phyloP scores from a whole-genome alignment of 208 protist genomes.

The Leishmania gerbilli region DNA sequence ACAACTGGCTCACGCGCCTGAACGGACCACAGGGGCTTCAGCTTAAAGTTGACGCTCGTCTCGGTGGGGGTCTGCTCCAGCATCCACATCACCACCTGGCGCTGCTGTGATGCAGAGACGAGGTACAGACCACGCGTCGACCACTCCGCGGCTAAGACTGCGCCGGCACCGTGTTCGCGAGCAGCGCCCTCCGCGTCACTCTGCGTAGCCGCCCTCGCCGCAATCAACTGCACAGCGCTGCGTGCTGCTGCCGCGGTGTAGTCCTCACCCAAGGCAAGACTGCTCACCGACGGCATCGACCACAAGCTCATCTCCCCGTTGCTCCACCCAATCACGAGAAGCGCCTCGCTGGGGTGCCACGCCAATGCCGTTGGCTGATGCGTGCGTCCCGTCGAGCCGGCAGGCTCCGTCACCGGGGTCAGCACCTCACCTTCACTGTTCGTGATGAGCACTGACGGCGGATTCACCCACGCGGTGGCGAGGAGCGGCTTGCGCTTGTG shows the following conservation, averaged over 20 bases:
- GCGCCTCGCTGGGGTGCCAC: constrained; percentile 83
- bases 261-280: constrained; percentile 37
- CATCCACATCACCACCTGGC: constrained; percentile 67
- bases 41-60: constrained; percentile 32
- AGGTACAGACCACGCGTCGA: constrained; percentile 59
- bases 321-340: constrained; percentile 86
- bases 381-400: constrained; percentile 22
- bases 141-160: constrained; percentile 61
- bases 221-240: constrained; percentile 38
- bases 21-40: constrained; percentile 76
- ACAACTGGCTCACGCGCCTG: constrained; percentile 44
- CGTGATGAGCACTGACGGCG: constrained; percentile 72
- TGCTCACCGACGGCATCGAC: constrained; percentile 39
- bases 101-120: constrained; percentile 58
- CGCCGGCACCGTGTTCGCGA: constrained; percentile 58
- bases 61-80: constrained; percentile 51
- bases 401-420: constrained; percentile 44
- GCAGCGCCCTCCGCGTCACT: constrained; percentile 61
- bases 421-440: constrained; percentile 84
- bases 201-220: constrained; percentile 38
- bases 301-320: constrained; percentile 78
- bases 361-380: constrained; percentile 50
- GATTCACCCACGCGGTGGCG: constrained; percentile 67
- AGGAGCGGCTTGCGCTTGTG: constrained; percentile 69
- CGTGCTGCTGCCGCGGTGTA: constrained; percentile 12